Evolutionary conservation across 2,329 filamentous ascomycete genomes (phyloP).

Genomic region (Colletotrichum abscissum): DNA sequence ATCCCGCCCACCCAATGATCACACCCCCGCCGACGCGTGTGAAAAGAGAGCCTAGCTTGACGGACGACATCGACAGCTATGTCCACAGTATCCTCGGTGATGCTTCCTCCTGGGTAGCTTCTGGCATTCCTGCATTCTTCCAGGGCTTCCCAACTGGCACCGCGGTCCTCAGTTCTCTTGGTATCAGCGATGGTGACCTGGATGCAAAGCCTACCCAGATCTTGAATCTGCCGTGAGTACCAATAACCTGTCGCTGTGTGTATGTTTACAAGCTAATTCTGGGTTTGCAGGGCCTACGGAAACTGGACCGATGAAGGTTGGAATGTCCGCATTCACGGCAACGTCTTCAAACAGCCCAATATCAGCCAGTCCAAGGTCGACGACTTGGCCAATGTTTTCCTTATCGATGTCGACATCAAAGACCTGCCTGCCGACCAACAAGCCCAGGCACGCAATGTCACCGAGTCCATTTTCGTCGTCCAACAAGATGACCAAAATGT

Average conservation of each 20-base stretch:
- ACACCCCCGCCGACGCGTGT: constrained; percentile 38
- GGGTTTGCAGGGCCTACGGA: constrained; percentile 63
- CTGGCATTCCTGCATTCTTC: constrained; percentile 75
- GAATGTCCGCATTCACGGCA: constrained; percentile 82
- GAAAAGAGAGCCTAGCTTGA: constrained; percentile 40
- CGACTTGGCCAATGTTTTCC: constrained; percentile 75
- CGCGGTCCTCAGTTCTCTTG: constrained; percentile 70
- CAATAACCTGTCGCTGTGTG: neutral
- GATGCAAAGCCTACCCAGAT: constrained; percentile 75
- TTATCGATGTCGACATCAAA: constrained; percentile 72
- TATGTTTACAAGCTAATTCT: constrained; percentile 16
- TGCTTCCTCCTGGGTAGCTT: constrained; percentile 70
- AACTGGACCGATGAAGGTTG: constrained; percentile 84
- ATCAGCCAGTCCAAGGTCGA: constrained; percentile 74
- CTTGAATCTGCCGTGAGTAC: constrained; percentile 71
- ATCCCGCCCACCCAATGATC: constrained; percentile 39
- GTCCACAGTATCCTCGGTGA: constrained; percentile 62
- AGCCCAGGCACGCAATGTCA: constrained; percentile 78
- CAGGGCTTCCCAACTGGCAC: constrained; percentile 72
- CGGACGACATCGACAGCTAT: constrained; percentile 59
- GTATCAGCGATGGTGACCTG: constrained; percentile 68
- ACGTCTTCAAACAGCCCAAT: constrained; percentile 83
- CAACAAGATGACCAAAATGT: constrained; percentile 75
- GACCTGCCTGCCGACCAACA: constrained; percentile 69
- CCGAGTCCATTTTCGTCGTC: constrained; percentile 78